Conservation (phyloP, 176 grass and related monocot species). For the Cenchrus fungigraminus region DNA sequence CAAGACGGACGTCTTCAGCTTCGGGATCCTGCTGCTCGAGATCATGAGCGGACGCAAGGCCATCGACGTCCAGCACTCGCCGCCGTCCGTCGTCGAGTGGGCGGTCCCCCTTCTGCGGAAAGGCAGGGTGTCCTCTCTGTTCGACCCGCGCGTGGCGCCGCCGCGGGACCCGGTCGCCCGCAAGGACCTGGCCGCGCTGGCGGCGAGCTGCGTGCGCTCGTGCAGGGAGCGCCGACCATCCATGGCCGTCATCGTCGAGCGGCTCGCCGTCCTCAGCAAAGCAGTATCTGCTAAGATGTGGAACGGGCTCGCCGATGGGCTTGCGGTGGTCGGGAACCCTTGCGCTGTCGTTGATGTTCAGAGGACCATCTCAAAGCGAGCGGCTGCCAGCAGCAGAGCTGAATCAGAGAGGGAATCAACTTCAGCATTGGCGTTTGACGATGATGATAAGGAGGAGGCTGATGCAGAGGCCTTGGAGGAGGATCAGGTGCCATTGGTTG, state of each 20-base stretch:
- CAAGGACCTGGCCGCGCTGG: conserved; percentile 74
- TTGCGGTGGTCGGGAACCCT: conserved; percentile 79
- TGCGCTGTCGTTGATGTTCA: conserved; percentile 90
- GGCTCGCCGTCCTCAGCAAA: conserved; percentile 64
- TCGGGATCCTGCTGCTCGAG: conserved; percentile 96
- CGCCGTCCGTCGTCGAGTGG: conserved; percentile 97
- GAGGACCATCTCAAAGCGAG: conserved; percentile 62
- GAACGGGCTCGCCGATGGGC: conserved; percentile 78
- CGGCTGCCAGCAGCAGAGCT: conserved; percentile 25
- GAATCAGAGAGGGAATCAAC: conserved; percentile 48
- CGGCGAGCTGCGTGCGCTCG: conserved; percentile 81
- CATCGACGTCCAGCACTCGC: conserved; percentile 91
- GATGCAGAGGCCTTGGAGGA: conserved; percentile 41
- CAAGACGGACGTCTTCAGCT: conserved; percentile 99
- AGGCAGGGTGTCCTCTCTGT: conserved; percentile 74
- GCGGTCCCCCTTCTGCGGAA: conserved; percentile 81
- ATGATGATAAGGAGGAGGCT: conserved; percentile 52
- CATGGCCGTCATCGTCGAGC: conserved; percentile 81
- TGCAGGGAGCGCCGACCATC: conserved; percentile 77
- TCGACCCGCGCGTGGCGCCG: conserved; percentile 73
- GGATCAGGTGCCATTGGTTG: conserved; percentile 51
- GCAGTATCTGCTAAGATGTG: conserved; percentile 68
- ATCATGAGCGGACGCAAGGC: conserved; percentile 97
- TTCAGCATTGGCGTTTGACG: conserved; percentile 51
- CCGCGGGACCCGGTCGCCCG: conserved; percentile 58